Conservation (phyloP, 352 stramenopile species). For the Paralagenidium karlingii region DNA sequence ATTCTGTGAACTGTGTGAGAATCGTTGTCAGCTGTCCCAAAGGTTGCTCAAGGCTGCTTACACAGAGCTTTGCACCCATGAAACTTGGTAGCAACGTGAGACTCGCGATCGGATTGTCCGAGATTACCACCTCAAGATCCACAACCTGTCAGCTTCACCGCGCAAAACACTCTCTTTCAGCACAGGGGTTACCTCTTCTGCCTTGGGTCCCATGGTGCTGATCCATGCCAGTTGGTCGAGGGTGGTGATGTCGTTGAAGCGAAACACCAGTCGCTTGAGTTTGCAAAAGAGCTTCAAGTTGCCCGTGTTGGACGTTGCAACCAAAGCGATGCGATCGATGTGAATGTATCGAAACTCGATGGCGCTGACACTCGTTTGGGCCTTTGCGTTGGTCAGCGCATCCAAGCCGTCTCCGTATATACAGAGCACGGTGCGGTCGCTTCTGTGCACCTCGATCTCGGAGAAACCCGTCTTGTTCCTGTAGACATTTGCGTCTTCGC, state of each 20-base stretch:
- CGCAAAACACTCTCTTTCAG: neutral
- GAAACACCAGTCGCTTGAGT: constrained; percentile 39
- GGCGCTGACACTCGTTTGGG: constrained; percentile 31
- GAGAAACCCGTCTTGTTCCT: constrained; percentile 49
- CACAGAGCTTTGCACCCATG: constrained; percentile 28
- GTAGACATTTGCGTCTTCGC: constrained; percentile 31
- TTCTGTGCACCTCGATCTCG: constrained; percentile 56
- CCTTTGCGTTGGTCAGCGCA: constrained; percentile 38
- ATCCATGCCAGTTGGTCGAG: constrained; percentile 62
- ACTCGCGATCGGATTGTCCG: constrained; percentile 36
- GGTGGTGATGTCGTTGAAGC: constrained; percentile 46
- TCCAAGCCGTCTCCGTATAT: constrained; percentile 61
- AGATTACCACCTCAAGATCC: constrained; percentile 48
- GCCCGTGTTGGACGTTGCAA: constrained; percentile 12
- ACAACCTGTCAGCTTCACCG: no score
- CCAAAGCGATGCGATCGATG: constrained; percentile 24
- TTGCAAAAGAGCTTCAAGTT: constrained; percentile 53
- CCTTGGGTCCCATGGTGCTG: constrained; percentile 23
- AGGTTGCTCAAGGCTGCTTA: no score
- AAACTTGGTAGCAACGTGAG: constrained; percentile 41
- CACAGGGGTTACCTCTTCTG: constrained; percentile 39
- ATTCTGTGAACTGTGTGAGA: no score
- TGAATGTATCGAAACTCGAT: constrained; percentile 53
- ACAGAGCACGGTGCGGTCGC: constrained; percentile 46
- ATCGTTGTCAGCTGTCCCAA: no score